Evolutionary conservation across 1,284 basidiomycete species (phyloP).

Genomic region (Cutaneotrichosporon dermatis): DNA sequence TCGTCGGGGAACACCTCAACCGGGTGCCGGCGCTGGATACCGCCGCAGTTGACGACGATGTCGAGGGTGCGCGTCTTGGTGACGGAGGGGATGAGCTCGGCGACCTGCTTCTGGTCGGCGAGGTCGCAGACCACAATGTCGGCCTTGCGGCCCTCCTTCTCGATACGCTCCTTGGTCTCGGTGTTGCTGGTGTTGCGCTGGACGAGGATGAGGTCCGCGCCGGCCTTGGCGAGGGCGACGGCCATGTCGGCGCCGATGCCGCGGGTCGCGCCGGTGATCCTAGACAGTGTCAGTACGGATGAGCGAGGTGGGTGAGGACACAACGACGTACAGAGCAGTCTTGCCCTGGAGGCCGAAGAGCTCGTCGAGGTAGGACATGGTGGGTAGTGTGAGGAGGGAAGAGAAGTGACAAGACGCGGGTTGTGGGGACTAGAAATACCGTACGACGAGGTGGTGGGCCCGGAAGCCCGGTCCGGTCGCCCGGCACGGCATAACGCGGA

Average conservation of each 20-base stretch:
- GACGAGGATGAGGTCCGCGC: constrained; percentile 75
- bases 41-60: constrained; percentile 88
- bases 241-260: constrained; percentile 49
- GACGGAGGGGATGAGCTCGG: constrained; percentile 56
- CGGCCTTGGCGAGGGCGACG: constrained; percentile 55
- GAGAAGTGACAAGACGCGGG: neutral
- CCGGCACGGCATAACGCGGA: constrained; percentile 8
- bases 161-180: constrained; percentile 58
- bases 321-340: constrained; percentile 49
- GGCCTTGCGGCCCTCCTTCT: constrained; percentile 41
- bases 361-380: constrained; percentile 39
- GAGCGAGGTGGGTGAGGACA: neutral
- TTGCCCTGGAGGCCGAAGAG: constrained; percentile 52
- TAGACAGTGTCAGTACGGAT: constrained; percentile 13
- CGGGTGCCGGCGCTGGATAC: constrained; percentile 82
- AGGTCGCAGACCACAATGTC: constrained; percentile 69
- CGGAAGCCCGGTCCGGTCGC: constrained; percentile 9
- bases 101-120: constrained; percentile 63
- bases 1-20: constrained; percentile 74
- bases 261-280: constrained; percentile 47
- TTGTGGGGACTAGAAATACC: neutral
- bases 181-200: constrained; percentile 60
- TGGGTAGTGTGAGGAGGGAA: constrained; percentile 2
- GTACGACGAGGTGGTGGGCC: neutral
- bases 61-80: constrained; percentile 64